Base-by-base conservation (phyloP, 371 early-diverging fungal genomes). In the Actinomortierella wolfii region DNA sequence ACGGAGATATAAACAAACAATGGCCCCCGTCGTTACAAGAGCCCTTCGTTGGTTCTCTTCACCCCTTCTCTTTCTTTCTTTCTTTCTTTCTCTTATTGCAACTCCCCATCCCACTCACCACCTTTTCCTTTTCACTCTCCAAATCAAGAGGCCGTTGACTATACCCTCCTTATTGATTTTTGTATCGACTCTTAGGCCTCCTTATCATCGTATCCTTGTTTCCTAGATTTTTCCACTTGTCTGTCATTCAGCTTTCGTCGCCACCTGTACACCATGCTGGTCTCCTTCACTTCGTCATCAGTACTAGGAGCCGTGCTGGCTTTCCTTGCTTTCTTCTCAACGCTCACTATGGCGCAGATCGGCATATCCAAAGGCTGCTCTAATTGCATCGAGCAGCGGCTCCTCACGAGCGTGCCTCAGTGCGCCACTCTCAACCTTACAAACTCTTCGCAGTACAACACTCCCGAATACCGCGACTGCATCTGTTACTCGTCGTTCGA, bases 401-500 rank as follows among this genome's bases (percentile, higher is more conserved):
- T 70, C 49, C 15, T 28, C 21, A 9, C 54, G 34, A 11, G 34
- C 1, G 25, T 64, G 13, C 61, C 70, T 14, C 54, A 34, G 47
- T 70, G 70, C 44, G 51, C 17, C 1, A 58, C 58, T 17, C 57
- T 70, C 54, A 64, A 64, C 55, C 46, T 70, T 29, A 58, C 68
- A 1, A 41, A 61, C 43, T 2, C 51, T 15, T 21, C 61, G 1
- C 46, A 54, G 25, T 45, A 54, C n/a, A 41, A 49, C 34, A 57
- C 54, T 2, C 50, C 64, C 13, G 28, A 53, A 45, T 64, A 56
- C 51, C 39, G 24, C 21, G 54, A 57, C 28, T 70, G 70, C 41
- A 61, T 70, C 42, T 70, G 70, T 43, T 56, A 64, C 42, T 39
- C 70, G 17, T 57, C 51, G 61, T 64, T 70, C 17, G 70, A 64